Evolutionary conservation across 2,329 filamentous ascomycete genomes (phyloP), one percentile per base, ranked within the genome.

Genomic region (Dothistroma pini): DNA sequence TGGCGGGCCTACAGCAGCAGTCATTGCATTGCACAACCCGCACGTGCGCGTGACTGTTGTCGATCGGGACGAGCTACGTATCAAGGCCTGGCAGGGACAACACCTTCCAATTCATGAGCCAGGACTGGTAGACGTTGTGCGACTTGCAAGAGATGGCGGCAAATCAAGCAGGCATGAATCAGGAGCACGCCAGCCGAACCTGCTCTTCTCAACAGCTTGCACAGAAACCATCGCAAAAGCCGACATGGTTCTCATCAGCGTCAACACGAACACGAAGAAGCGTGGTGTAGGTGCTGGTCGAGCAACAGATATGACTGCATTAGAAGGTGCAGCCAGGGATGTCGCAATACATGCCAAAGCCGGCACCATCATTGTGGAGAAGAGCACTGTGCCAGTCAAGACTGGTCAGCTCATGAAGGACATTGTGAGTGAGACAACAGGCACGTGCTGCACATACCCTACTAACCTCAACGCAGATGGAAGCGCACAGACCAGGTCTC

Each of bases 21-120:
- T 93, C 25, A 84, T 91, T 59, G 89, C 89, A 21, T 83, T 86
- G 69, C 84, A 90, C 66, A 90, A 90, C 72, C 89, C 89, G 1
- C 75, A 86, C 58, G 82, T 91, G 66, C 81, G 80, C 57, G 87
- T 93, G 44, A 89, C 85, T 22, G 89, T 93, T 16, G 86, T 92
- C 38, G 90, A 93, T 72, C 80, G 84, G 62, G 86, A 90, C 71
- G 79, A 79, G 55, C 76, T 73, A 41, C 84, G 89, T 52, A 90
- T 93, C 64, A 81, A 81, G 54, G 83, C 84, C 62, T 93, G 90
- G 90, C 88, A 90, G 68, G 90, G 88, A 1, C 79, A 82, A 49
- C 83, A 88, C 65, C 83, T 91, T n/a, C 90, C 90, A 49, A 89
- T 93, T 63, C 88, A 90, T 74, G 90, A 93, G 75, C 87, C 88